Conservation (phyloP, 140 eudicot genomes). For the Oenanthe javanica region DNA sequence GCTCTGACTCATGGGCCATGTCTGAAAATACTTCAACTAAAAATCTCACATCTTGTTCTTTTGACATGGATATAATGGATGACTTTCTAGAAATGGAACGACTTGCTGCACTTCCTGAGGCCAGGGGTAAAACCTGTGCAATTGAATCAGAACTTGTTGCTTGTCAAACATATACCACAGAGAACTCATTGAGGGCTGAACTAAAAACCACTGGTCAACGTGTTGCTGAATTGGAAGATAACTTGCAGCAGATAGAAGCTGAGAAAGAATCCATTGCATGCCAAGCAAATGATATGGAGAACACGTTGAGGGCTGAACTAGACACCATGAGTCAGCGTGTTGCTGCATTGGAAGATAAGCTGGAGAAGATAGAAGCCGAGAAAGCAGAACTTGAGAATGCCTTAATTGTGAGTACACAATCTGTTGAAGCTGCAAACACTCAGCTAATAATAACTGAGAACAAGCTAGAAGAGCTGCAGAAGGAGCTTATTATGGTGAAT, state of each 20-base stretch:
- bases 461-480: conserved; percentile 45
- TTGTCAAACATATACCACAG: conserved; percentile 11
- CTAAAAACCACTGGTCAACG: conserved; percentile 34
- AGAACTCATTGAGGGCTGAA: conserved; percentile 42
- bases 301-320: conserved; percentile 44
- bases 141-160: conserved; percentile 23
- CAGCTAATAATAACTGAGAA: conserved; percentile 32
- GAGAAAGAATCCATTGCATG: conserved; percentile 31
- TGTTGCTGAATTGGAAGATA: conserved; percentile 44
- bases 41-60: conserved; percentile 25
- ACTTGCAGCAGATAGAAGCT: conserved; percentile 39
- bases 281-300: conserved; percentile 20
- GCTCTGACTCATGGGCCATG: conserved; percentile 72
- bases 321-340: conserved; percentile 36
- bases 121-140: conserved; percentile 26
- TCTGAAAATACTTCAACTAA: conserved; percentile 32
- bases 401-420: conserved; percentile 32
- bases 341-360: conserved; percentile 38
- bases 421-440: conserved; percentile 31
- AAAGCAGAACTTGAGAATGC: conserved; percentile 42
- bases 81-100: conserved; percentile 95
- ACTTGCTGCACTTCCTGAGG: conserved; percentile 66
- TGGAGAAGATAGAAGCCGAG: conserved; percentile 46
- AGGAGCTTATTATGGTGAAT: conserved; percentile 39
- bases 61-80: conserved; percentile 77